Evolutionary conservation across 768 basidiomycete genomes (phyloP).

Genomic region (Obba rivulosa): DNA sequence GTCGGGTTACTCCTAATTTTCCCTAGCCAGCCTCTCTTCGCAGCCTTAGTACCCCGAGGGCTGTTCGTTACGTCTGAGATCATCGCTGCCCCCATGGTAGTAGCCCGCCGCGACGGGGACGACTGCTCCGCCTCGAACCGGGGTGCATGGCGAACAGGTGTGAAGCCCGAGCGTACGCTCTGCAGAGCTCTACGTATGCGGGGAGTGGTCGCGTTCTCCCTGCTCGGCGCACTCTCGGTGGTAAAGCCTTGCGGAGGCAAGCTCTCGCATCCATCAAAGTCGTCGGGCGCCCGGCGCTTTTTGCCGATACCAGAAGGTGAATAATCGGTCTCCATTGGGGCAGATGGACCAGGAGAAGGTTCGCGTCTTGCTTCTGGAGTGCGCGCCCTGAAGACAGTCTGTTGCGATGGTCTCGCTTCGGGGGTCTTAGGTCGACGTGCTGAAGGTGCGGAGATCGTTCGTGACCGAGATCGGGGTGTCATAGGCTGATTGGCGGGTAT

Average conservation of each 20-base stretch:
- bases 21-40: slow-evolving; percentile 65
- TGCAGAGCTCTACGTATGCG: slow-evolving; percentile 56
- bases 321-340: slow-evolving; percentile 9
- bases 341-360: slow-evolving; percentile 3
- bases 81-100: slow-evolving; percentile 30
- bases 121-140: slow-evolving; percentile 37
- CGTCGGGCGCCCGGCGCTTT: slow-evolving; percentile 74
- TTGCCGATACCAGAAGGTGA: slow-evolving; percentile 44
- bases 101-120: slow-evolving; percentile 46
- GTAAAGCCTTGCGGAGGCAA: slow-evolving; percentile 65
- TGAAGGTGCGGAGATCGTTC: slow-evolving; percentile 25
- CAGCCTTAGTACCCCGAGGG: slow-evolving; percentile 27
- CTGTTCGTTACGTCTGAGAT: slow-evolving; percentile 67
- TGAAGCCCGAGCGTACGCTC: slow-evolving; percentile 62
- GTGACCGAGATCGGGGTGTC: slow-evolving; percentile 48
- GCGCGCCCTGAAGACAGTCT: slow-evolving; percentile 44
- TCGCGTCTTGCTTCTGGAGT: slow-evolving; percentile 38
- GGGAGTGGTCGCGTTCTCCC: slow-evolving; percentile 41
- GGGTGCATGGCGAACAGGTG: slow-evolving; percentile 51
- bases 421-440: slow-evolving; percentile 24
- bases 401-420: slow-evolving; percentile 26
- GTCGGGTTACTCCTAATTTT: slow-evolving; percentile 49
- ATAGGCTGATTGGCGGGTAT: slow-evolving; percentile 22
- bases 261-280: slow-evolving; percentile 54
- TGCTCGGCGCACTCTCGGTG: slow-evolving; percentile 37